Percentiles rank a stretch among this genome's conserved stretches.
Evolutionary conservation across 352 stramenopile genomes (phyloP).

Genomic region (Phytophthora quininea): DNA sequence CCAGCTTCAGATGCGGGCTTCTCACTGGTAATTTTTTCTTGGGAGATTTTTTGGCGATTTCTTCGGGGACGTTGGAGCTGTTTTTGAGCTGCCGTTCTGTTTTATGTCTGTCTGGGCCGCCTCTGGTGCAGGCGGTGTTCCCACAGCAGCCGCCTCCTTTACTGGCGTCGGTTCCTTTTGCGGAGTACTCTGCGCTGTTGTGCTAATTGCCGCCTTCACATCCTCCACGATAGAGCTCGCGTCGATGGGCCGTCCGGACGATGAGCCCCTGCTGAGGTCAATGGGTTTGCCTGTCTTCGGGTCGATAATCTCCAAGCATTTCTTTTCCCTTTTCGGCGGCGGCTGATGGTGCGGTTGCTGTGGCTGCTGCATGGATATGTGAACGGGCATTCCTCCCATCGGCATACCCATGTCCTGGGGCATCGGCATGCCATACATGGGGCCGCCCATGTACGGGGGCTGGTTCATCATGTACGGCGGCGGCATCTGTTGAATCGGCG

Average conservation of each 20-base stretch:
- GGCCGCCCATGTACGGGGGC: conserved; percentile 42
- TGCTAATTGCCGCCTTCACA: conserved; percentile 20
- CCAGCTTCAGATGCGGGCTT: conserved; percentile 11
- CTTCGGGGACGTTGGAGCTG: conserved; percentile 22
- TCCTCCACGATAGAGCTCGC: conserved; percentile 28
- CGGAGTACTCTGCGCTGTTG: conserved; percentile 36
- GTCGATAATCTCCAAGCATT: conserved; percentile 56
- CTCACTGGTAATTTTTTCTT: conserved; percentile 26
- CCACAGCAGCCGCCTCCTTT: conserved; percentile 2
- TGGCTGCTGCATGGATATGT: conserved; percentile 38
- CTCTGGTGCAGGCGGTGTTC: conserved; percentile 4
- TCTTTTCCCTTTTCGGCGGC: conserved; percentile 53
- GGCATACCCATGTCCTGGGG: conserved; percentile 49
- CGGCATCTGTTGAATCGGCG: conserved; percentile 49
- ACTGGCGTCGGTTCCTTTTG: conserved; percentile 30
- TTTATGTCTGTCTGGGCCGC: conserved; percentile 20
- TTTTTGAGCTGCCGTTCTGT: conserved; percentile 28
- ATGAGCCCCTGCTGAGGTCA: conserved; percentile 28
- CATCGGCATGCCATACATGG: conserved; percentile 54
- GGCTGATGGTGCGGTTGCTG: conserved; percentile 33
- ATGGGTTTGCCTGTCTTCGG: conserved; percentile 57
- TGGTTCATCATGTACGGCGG: conserved; percentile 55
- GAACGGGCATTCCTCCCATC: conserved; percentile 44
- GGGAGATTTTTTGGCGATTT: conserved; percentile 28
- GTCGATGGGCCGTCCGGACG: conserved; percentile 17